phyloP scores from a whole-genome alignment of 192 early-diverging fungal species.

The Coemansia sp. region DNA sequence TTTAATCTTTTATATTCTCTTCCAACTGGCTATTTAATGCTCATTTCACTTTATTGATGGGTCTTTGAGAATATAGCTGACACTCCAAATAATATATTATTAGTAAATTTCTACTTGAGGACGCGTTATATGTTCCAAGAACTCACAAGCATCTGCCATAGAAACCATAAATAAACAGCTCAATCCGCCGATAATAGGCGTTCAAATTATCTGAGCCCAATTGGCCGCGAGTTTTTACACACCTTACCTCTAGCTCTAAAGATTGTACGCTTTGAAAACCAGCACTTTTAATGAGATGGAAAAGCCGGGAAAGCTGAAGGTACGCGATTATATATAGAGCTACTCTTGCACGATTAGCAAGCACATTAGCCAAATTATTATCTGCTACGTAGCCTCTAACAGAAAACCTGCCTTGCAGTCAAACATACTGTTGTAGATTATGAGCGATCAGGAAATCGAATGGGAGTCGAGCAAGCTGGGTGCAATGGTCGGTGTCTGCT shows the following conservation, averaged over 20 bases:
- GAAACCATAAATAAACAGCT: neutral
- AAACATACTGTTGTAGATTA: conserved; percentile 23
- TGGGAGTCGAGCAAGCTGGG: conserved; percentile 54
- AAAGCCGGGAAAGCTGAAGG: neutral
- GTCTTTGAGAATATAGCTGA: too few relatives aligned
- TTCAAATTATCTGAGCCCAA: neutral
- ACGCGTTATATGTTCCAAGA: too few relatives aligned
- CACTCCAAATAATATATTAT: neutral
- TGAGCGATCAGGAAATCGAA: conserved; percentile 41
- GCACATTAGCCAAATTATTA: neutral
- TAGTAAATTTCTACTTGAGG: too few relatives aligned
- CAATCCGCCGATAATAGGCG: neutral
- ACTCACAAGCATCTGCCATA: neutral
- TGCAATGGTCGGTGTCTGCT: conserved; percentile 33
- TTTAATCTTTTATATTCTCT: neutral
- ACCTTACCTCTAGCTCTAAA: neutral
- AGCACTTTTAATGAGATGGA: neutral
- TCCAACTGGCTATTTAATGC: neutral
- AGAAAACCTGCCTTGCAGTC: neutral
- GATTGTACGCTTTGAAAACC: neutral
- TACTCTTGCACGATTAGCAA: neutral
- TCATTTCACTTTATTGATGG: neutral
- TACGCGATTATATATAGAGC: neutral
- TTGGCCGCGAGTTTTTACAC: neutral
- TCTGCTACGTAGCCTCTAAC: neutral